These are phyloP conservation scores for Candida caryicola DNA, from an alignment of 805 yeast genomes.

Conservation along the genomic window DNA sequence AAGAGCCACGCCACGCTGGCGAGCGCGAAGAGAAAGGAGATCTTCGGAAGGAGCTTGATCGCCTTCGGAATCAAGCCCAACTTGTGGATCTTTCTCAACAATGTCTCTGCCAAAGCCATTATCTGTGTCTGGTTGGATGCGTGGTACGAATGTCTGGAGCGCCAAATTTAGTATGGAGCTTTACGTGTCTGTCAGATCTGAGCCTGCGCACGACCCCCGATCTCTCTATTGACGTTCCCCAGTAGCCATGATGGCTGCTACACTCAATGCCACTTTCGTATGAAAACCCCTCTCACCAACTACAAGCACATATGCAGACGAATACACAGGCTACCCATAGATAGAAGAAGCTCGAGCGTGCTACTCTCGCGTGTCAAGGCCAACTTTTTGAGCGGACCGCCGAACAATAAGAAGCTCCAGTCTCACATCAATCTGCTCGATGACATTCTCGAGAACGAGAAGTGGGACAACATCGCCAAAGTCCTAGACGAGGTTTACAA, in stretches of 20 bases:
- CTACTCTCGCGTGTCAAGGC: slow-evolving; percentile 1
- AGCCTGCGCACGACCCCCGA: neutral
- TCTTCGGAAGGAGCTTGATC: slow-evolving; percentile 29
- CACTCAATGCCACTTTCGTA: neutral
- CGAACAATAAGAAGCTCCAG: slow-evolving; percentile 6
- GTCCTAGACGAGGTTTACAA: slow-evolving; percentile 31
- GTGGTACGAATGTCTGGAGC: no score
- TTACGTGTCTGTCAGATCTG: neutral
- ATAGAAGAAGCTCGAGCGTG: slow-evolving; percentile 7
- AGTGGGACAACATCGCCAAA: slow-evolving; percentile 20
- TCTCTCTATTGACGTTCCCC: no score
- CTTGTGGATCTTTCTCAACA: slow-evolving; percentile 38
- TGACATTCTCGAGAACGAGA: slow-evolving; percentile 27
- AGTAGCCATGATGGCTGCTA: no score
- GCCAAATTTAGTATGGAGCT: neutral
- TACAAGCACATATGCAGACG: slow-evolving; percentile 25
- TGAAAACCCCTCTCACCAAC: neutral
- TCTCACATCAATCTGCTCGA: slow-evolving; percentile 16
- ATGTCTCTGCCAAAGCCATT: slow-evolving; percentile 46
- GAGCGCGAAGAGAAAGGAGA: slow-evolving; percentile 35
- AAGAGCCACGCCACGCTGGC: slow-evolving; percentile 45
- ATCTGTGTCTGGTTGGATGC: no score
- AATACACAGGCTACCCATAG: slow-evolving; percentile 32
- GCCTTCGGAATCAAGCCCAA: slow-evolving; percentile 38
- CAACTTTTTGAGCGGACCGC: slow-evolving; percentile 11